Percentiles rank a stretch among this genome's conserved stretches.
phyloP scores from a whole-genome alignment of 768 basidiomycete genomes.

The Leccinum olivaceopallidum region DNA sequence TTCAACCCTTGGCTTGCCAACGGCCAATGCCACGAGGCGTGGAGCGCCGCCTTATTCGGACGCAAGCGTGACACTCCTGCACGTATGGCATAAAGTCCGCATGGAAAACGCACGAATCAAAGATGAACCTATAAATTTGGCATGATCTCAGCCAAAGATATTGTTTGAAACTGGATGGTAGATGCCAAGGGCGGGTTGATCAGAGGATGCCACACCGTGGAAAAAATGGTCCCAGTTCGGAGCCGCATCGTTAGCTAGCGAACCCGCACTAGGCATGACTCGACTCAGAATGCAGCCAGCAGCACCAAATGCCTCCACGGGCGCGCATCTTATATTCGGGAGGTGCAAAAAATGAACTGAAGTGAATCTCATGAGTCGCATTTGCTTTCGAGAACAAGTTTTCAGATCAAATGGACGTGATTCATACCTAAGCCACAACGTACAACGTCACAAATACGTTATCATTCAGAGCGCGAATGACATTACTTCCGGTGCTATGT shows the following conservation, averaged over 20 bases:
- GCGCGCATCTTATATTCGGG: not conserved
- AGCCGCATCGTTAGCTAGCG: not conserved
- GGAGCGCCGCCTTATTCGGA: not conserved
- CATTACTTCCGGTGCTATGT: not conserved
- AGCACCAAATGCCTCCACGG: not conserved
- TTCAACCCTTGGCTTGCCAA: no score
- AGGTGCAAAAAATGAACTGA: not conserved
- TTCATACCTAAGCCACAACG: slow-evolving; percentile 12
- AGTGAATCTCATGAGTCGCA: not conserved
- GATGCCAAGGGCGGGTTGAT: slow-evolving; percentile 5
- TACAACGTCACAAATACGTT: not conserved
- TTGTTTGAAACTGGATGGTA: slow-evolving; percentile 3
- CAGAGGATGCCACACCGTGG: not conserved
- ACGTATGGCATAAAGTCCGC: not conserved
- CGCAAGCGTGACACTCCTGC: not conserved
- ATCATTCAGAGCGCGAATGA: not conserved
- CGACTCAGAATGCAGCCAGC: no score
- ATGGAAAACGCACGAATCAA: not conserved
- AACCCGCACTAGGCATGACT: no score
- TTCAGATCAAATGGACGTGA: not conserved
- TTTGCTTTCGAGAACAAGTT: not conserved
- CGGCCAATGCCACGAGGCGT: no score
- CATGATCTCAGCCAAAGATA: not conserved
- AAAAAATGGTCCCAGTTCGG: not conserved
- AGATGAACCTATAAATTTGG: not conserved